phyloP scores from a whole-genome alignment of 495 filamentous ascomycete species.

The Halenospora varia region DNA sequence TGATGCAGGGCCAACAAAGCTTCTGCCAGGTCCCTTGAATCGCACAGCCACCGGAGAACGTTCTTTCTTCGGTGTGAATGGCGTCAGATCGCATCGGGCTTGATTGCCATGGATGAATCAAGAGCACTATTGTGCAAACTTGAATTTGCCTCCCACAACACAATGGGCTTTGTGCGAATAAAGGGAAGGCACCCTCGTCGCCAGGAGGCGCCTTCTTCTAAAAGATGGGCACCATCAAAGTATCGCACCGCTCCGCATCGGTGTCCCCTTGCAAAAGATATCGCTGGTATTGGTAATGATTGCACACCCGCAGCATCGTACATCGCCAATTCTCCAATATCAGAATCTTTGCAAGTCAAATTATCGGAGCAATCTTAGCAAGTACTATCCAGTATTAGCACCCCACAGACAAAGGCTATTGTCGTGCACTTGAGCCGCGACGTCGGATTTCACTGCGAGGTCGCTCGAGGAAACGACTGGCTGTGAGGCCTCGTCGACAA shows the following conservation, averaged over 20 bases:
- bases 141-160: background rate
- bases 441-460: background rate
- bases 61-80: background rate
- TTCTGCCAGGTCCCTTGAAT: background rate
- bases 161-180: conserved; percentile 12
- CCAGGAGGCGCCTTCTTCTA: conserved; percentile 23
- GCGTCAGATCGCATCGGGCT: conserved; percentile 14
- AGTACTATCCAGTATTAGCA: conserved; percentile 1
- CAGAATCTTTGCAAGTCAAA: conserved; percentile 20
- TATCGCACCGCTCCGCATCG: conserved; percentile 15
- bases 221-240: conserved; percentile 28
- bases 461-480: conserved; percentile 19
- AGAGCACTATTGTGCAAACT: background rate
- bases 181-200: conserved; percentile 14
- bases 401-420: background rate
- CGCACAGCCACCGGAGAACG: conserved; percentile 8
- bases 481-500: conserved; percentile 13
- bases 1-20: background rate
- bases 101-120: background rate
- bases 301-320: background rate
- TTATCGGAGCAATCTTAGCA: conserved; percentile 14
- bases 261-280: conserved; percentile 25
- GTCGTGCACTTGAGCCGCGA: conserved; percentile 3
- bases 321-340: conserved; percentile 10
- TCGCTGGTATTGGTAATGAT: conserved; percentile 20